Percentiles rank a stretch among this genome's conserved stretches.
phyloP scores from a whole-genome alignment of 371 early-diverging fungal species.

The Coemansia sp. region DNA sequence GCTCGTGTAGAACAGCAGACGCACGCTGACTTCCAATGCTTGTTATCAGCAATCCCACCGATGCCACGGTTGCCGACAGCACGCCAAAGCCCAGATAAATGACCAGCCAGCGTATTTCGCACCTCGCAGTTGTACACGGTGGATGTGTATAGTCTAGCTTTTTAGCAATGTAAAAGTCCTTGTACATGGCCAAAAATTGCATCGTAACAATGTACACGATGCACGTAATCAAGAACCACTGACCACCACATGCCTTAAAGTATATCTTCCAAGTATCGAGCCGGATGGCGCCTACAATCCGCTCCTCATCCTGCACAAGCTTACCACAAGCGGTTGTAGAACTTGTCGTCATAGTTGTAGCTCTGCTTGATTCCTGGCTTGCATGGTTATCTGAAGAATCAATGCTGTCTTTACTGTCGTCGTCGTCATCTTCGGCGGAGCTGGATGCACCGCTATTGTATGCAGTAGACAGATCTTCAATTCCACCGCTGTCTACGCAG shows the following conservation, averaged over 20 bases:
- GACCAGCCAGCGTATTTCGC: slow-evolving; percentile 10
- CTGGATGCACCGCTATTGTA: background rate
- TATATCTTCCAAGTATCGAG: slow-evolving; percentile 31
- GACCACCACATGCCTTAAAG: slow-evolving; percentile 32
- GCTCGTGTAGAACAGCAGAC: slow-evolving; percentile 62
- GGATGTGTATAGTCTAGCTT: slow-evolving; percentile 55
- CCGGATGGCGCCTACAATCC: slow-evolving; percentile 22
- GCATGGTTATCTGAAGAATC: background rate
- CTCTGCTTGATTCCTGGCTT: background rate
- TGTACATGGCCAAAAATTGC: slow-evolving; percentile 36
- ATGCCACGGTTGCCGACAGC: slow-evolving; percentile 81
- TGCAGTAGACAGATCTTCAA: too few species aligned
- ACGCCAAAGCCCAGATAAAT: slow-evolving; percentile 50
- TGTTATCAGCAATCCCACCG: slow-evolving; percentile 63
- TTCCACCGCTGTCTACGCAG: background rate
- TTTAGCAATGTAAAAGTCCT: slow-evolving; percentile 67
- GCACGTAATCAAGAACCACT: slow-evolving; percentile 12
- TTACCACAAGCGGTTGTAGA: slow-evolving; percentile 5
- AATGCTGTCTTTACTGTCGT: background rate
- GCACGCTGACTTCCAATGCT: slow-evolving; percentile 27
- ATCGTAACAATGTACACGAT: slow-evolving; percentile 6
- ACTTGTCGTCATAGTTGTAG: background rate
- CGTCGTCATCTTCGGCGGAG: background rate
- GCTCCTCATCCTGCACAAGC: slow-evolving; percentile 27
- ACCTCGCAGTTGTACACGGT: background rate